These are phyloP conservation scores for Zelonia costaricensis DNA, from an alignment of 208 protist species.

Conservation along the genomic window DNA sequence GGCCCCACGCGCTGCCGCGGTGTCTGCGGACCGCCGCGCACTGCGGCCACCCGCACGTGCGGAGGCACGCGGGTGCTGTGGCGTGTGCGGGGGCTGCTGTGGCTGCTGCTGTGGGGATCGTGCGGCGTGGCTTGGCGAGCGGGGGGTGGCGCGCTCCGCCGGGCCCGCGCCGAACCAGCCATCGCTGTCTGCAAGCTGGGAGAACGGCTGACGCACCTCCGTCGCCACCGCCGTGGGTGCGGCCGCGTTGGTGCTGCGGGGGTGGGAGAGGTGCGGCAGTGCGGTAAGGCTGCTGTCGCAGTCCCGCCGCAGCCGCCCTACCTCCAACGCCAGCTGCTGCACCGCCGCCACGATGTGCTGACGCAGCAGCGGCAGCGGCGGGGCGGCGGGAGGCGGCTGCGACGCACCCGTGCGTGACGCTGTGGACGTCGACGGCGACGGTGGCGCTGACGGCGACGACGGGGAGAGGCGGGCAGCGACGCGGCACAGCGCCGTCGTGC, in stretches of 20 bases:
- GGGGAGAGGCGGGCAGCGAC: too few species aligned
- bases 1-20: background rate
- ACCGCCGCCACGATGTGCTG: conserved; percentile 20
- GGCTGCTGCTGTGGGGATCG: background rate
- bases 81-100: background rate
- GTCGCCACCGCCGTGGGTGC: background rate
- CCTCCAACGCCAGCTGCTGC: conserved; percentile 16
- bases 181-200: too few species aligned
- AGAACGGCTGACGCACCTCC: too few species aligned
- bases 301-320: conserved; percentile 10
- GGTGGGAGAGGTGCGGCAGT: background rate
- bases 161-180: too few species aligned
- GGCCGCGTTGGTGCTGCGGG: background rate
- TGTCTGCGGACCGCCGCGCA: background rate
- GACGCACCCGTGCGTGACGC: background rate
- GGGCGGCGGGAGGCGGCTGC: background rate
- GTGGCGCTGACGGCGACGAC: background rate
- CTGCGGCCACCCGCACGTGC: background rate
- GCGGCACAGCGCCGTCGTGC: too few species aligned
- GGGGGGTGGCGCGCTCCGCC: background rate
- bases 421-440: background rate
- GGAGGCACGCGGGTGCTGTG: background rate
- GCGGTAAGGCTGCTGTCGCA: background rate
- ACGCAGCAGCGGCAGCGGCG: conserved; percentile 19
- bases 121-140: background rate